Conservation (phyloP, 352 stramenopile genomes). For the Salisapilia sapeloensis region DNA sequence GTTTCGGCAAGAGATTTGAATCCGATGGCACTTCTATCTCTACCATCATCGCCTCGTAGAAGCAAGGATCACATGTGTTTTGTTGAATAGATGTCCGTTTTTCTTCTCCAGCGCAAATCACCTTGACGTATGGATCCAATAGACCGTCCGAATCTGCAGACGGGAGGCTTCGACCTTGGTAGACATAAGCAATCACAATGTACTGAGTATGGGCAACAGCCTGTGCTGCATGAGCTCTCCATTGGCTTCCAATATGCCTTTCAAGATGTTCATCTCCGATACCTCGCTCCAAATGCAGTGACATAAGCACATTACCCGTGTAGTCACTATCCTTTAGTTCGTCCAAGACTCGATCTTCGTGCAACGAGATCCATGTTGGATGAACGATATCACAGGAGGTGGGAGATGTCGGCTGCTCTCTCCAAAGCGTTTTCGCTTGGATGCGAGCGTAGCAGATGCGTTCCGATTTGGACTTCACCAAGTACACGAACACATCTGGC, state of each 20-base stretch:
- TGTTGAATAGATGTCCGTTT: constrained; percentile 34
- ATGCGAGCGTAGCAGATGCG: constrained; percentile 75
- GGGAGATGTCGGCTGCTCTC: no score
- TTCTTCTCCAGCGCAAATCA: constrained; percentile 62
- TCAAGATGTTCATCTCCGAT: constrained; percentile 13
- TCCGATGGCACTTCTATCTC: constrained; percentile 60
- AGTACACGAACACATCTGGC: constrained; percentile 67
- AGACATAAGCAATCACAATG: constrained; percentile 69
- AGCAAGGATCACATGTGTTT: constrained; percentile 63
- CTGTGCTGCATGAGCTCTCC: constrained; percentile 31
- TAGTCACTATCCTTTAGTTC: constrained; percentile 72
- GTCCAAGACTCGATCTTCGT: constrained; percentile 64
- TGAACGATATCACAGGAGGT: constrained; percentile 24
- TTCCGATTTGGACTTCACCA: constrained; percentile 31
- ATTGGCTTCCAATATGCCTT: constrained; percentile 20
- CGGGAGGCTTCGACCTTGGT: constrained; percentile 54
- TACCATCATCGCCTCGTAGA: constrained; percentile 69
- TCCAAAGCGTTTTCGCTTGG: constrained; percentile 14
- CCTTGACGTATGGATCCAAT: constrained; percentile 70
- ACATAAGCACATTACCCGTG: constrained; percentile 68
- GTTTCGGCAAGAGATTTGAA: constrained; percentile 37
- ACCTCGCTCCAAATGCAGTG: constrained; percentile 32
- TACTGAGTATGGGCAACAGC: constrained; percentile 60
- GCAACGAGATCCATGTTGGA: constrained; percentile 53
- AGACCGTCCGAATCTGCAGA: constrained; percentile 57